Conservation (phyloP, 169 alveolate species). For the Blepharisma undulans region DNA sequence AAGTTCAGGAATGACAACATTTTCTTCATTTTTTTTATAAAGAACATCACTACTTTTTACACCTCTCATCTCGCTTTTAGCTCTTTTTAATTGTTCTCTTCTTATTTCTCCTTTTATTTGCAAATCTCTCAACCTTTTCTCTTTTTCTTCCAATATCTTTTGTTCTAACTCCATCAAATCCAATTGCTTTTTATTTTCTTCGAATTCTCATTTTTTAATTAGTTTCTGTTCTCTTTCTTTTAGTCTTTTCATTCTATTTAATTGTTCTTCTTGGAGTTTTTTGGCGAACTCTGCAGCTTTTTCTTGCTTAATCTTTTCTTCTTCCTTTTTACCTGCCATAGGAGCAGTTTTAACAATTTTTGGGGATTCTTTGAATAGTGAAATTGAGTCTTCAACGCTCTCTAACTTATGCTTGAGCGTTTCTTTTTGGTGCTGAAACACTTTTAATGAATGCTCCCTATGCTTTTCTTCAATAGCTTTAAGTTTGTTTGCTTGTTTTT, state of each 20-base stretch:
- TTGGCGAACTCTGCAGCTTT: constrained; percentile 1
- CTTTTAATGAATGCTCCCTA: neutral
- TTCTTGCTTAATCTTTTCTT: neutral
- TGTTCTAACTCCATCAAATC: neutral
- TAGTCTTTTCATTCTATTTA: neutral
- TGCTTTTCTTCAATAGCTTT: neutral
- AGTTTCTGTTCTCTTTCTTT: neutral
- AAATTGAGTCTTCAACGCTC: neutral
- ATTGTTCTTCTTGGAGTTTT: neutral
- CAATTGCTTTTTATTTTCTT: neutral
- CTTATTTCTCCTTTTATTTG: neutral
- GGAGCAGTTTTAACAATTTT: neutral
- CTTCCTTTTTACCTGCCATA: neutral
- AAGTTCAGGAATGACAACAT: constrained; percentile 22
- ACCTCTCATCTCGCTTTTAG: neutral
- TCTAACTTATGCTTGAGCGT: neutral
- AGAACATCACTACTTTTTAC: neutral
- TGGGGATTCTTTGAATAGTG: neutral
- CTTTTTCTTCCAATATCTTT: neutral
- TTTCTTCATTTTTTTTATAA: neutral
- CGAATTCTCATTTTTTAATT: neutral
- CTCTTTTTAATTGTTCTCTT: neutral
- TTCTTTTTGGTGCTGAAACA: neutral
- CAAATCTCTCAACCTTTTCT: neutral
- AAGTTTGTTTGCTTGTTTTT: neutral